These are phyloP conservation scores for Alloascoidea africana DNA, from an alignment of 805 yeast genomes.

Conservation along the genomic window DNA sequence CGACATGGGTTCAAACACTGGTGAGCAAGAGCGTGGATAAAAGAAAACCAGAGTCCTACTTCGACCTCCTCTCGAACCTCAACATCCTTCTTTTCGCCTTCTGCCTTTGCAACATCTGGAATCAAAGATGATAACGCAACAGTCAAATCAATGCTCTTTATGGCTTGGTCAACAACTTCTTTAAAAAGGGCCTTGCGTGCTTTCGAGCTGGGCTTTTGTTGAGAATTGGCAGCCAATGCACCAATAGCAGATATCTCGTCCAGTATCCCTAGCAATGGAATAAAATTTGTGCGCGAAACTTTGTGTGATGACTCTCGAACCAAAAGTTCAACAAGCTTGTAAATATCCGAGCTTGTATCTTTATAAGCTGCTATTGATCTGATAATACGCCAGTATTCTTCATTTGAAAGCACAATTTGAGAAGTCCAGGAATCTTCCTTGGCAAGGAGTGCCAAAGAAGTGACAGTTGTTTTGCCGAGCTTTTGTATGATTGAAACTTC, in stretches of 20 bases:
- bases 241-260: slow-evolving; percentile 77
- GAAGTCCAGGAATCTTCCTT: slow-evolving; percentile 30
- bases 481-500: background rate
- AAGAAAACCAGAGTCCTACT: slow-evolving; percentile 30
- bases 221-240: slow-evolving; percentile 65
- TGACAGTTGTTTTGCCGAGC: background rate
- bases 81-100: slow-evolving; percentile 17
- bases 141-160: slow-evolving; percentile 48
- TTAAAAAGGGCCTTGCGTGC: slow-evolving; percentile 31
- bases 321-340: slow-evolving; percentile 29
- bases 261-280: slow-evolving; percentile 51
- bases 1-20: slow-evolving; percentile 85
- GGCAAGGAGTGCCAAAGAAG: slow-evolving; percentile 15
- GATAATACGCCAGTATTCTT: slow-evolving; percentile 32
- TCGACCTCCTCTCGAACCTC: slow-evolving; percentile 15
- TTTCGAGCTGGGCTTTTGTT: slow-evolving; percentile 23
- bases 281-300: slow-evolving; percentile 31
- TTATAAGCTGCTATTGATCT: slow-evolving; percentile 28
- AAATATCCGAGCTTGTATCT: slow-evolving; percentile 22
- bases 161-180: slow-evolving; percentile 40
- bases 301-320: slow-evolving; percentile 11
- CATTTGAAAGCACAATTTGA: slow-evolving; percentile 19
- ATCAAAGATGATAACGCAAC: slow-evolving; percentile 22
- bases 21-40: slow-evolving; percentile 72
- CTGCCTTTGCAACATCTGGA: slow-evolving; percentile 11